Percentiles rank a stretch among this genome's conserved stretches.
Evolutionary conservation across 2,329 filamentous ascomycete genomes (phyloP).

Genomic region (Orbilia quercus): DNA sequence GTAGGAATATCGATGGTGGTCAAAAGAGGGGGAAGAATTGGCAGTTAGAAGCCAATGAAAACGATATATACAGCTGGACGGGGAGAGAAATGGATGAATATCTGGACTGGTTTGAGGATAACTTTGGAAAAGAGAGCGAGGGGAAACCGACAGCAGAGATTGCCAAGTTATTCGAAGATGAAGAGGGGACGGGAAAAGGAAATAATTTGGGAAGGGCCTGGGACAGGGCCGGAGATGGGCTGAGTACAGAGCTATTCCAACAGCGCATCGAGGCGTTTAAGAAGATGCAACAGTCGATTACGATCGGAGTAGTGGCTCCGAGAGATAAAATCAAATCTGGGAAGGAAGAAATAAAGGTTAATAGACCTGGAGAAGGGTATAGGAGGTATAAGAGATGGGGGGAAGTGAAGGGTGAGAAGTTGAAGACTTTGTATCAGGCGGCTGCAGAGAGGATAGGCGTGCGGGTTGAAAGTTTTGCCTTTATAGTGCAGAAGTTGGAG

Average conservation of each 20-base stretch:
- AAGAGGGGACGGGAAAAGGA: conserved; percentile 3
- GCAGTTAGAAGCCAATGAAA: conserved; percentile 70
- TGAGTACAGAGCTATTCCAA: neutral
- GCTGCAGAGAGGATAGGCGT: conserved; percentile 33
- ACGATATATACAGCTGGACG: conserved; percentile 73
- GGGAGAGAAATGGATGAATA: conserved; percentile 76
- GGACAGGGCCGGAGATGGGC: neutral
- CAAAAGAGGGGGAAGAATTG: conserved; percentile 60
- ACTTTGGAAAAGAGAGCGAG: conserved; percentile 68
- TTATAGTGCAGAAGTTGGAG: conserved; percentile 44
- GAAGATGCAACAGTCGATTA: conserved; percentile 11
- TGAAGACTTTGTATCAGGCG: conserved; percentile 26
- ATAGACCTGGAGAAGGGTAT: conserved; percentile 39
- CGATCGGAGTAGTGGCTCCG: conserved; percentile 16
- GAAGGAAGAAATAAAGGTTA: conserved; percentile 11
- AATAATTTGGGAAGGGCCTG: no score
- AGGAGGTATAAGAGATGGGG: conserved; percentile 41
- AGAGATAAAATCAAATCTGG: neutral
- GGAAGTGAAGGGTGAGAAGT: conserved; percentile 24
- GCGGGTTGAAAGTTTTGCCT: conserved; percentile 30
- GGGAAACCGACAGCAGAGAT: conserved; percentile 59
- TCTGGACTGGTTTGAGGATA: conserved; percentile 80
- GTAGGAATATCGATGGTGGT: conserved; percentile 57
- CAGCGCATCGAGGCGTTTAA: conserved; percentile 22
- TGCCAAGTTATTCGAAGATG: conserved; percentile 57